A percentile compares a stretch with the other conserved stretches of the same genome.
Evolutionary conservation across 192 early-diverging fungal species (phyloP).

Genomic region (Chytriomyces sp.): DNA sequence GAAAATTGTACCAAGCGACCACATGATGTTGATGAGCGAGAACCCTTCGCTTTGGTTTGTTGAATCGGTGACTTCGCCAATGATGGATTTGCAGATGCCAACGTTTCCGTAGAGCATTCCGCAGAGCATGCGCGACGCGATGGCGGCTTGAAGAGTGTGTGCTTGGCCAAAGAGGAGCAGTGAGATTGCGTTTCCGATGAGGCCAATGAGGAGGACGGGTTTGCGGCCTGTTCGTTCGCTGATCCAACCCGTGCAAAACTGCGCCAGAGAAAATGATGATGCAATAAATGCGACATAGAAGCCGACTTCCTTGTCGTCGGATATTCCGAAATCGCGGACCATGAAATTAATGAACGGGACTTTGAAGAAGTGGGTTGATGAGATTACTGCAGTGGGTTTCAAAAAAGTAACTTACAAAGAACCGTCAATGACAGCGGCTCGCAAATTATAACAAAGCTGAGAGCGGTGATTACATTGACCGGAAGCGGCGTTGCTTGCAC

Average conservation of each 20-base stretch:
- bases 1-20: conserved; percentile 35
- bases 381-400: conserved; percentile 68
- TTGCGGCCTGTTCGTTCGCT: conserved; percentile 80
- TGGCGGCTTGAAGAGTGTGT: conserved; percentile 26
- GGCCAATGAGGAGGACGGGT: conserved; percentile 76
- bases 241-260: conserved; percentile 73
- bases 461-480: conserved; percentile 49
- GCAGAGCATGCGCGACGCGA: conserved; percentile 55
- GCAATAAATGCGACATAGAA: conserved; percentile 77
- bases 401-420: conserved; percentile 1
- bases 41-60: conserved; percentile 81
- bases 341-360: conserved; percentile 85
- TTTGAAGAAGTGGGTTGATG: too few species aligned
- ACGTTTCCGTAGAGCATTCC: conserved; percentile 71
- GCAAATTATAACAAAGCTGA: conserved; percentile 58
- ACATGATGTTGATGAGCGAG: conserved; percentile 57
- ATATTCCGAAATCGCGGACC: conserved; percentile 74
- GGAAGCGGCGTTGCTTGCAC: conserved; percentile 62
- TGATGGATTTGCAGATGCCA: conserved; percentile 76
- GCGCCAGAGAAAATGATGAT: conserved; percentile 70
- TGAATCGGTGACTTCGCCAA: conserved; percentile 84
- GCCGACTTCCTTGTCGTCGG: conserved; percentile 79
- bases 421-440: conserved; percentile 23
- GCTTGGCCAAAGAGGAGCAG: conserved; percentile 71
- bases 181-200: conserved; percentile 74